Percentiles rank a stretch among this genome's conserved stretches.
phyloP scores from a whole-genome alignment of 345 rosid species.

The Acer yangbiense region DNA sequence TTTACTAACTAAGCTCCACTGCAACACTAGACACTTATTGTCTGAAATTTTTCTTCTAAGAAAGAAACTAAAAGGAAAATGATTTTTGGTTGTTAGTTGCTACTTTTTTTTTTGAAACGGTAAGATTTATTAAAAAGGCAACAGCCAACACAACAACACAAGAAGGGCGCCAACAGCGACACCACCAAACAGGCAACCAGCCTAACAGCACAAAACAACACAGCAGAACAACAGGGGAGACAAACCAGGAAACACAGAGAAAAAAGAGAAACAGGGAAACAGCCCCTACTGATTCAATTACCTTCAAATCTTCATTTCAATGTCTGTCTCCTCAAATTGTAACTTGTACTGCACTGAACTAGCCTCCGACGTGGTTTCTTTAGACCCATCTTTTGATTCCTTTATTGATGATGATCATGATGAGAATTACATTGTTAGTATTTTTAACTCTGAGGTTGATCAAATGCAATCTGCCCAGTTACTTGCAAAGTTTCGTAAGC shows the following conservation, averaged over 20 bases:
- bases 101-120: too few species aligned
- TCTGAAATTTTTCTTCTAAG: neutral
- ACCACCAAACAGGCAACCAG: too few species aligned
- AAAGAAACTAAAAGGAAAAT: neutral
- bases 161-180: too few species aligned
- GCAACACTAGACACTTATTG: too few species aligned
- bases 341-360: slow-evolving; percentile 39
- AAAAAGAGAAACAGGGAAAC: too few species aligned
- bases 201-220: too few species aligned
- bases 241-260: too few species aligned
- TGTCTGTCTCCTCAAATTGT: slow-evolving; percentile 30
- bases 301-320: slow-evolving; percentile 10
- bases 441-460: slow-evolving; percentile 37
- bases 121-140: too few species aligned
- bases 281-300: neutral
- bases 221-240: too few species aligned
- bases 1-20: neutral
- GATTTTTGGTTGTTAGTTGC: neutral
- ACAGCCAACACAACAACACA: too few species aligned
- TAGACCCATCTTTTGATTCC: slow-evolving; percentile 8
- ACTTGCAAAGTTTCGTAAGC: slow-evolving; percentile 3
- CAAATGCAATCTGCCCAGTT: slow-evolving; percentile 21
- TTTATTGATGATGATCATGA: slow-evolving; percentile 9
- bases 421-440: slow-evolving; percentile 18
- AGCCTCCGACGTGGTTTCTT: slow-evolving; percentile 16